These are phyloP conservation scores for Yamadazyma conglobata DNA, from an alignment of 1,139 yeast species.

Conservation along the genomic window DNA sequence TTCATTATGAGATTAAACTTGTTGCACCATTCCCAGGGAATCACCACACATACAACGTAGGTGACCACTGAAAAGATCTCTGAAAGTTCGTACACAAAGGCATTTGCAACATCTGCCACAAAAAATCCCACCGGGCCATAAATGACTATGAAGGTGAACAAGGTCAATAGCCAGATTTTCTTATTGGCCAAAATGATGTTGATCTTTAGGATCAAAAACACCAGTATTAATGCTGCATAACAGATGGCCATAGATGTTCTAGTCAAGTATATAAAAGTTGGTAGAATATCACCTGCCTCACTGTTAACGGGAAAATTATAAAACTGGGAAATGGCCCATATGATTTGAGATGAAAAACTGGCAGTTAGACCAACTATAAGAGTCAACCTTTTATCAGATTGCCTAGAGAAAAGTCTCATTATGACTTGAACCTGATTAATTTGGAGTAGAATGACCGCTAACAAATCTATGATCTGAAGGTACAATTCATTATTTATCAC, in stretches of 20 bases:
- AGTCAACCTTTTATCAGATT: conserved; percentile 64
- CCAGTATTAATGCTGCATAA: conserved; percentile 65
- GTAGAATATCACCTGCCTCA: conserved; percentile 58
- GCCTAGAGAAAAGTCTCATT: conserved; percentile 68
- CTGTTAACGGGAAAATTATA: conserved; percentile 29
- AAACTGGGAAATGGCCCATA: conserved; percentile 69
- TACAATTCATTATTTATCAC: conserved; percentile 45
- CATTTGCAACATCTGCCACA: conserved; percentile 71
- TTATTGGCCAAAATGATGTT: conserved; percentile 50
- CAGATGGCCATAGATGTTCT: conserved; percentile 72
- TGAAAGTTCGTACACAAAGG: conserved; percentile 68
- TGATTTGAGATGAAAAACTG: conserved; percentile 55
- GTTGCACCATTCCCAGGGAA: conserved; percentile 90
- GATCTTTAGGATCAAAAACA: conserved; percentile 55
- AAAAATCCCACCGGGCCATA: conserved; percentile 71
- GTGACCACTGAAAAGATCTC: conserved; percentile 70
- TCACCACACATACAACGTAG: conserved; percentile 69
- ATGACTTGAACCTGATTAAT: conserved; percentile 75
- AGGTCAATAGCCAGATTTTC: conserved; percentile 52
- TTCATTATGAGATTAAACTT: conserved; percentile 59
- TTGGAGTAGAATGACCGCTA: conserved; percentile 59
- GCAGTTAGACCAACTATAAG: conserved; percentile 59
- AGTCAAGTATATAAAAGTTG: conserved; percentile 76
- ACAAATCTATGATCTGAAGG: conserved; percentile 58
- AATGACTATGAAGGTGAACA: conserved; percentile 56